Conservation (phyloP, 176 grass and related monocot genomes). For the Pontederia crassipes region DNA sequence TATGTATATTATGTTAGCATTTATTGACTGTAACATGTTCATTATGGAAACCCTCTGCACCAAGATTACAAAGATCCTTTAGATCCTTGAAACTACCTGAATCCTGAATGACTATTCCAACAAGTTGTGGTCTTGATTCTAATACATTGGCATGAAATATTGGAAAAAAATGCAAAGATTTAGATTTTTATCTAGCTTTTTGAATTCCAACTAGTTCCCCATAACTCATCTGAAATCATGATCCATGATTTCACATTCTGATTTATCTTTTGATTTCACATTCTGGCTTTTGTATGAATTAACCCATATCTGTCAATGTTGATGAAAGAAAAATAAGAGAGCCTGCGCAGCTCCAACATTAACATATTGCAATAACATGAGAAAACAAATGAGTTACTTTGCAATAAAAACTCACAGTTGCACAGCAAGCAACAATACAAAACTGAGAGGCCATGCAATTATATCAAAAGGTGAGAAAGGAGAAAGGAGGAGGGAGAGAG, state of each 20-base stretch:
- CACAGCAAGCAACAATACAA: not conserved
- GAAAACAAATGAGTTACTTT: not conserved
- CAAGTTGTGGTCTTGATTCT: slow-evolving; percentile 32
- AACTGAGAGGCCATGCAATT: slow-evolving; percentile 1
- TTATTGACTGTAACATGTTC: slow-evolving; percentile 19
- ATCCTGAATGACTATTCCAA: slow-evolving; percentile 54
- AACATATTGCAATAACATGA: too few species aligned
- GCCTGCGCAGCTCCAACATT: too few species aligned
- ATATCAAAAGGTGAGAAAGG: not conserved
- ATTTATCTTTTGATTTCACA: too few species aligned
- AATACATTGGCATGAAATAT: not conserved
- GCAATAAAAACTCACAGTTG: too few species aligned
- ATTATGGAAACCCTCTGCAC: slow-evolving; percentile 9
- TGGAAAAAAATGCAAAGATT: not conserved
- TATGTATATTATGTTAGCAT: too few species aligned
- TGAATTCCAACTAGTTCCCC: slow-evolving; percentile 16
- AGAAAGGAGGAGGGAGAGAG: not conserved
- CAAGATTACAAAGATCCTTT: slow-evolving; percentile 53
- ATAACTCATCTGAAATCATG: slow-evolving; percentile 20
- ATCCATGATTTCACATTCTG: too few species aligned
- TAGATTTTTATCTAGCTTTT: slow-evolving; percentile 27
- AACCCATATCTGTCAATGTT: too few species aligned
- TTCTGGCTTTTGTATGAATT: too few species aligned
- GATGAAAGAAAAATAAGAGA: too few species aligned
- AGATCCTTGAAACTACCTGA: slow-evolving; percentile 79